phyloP scores from a whole-genome alignment of 331 rosid genomes.

The Acacia concinna region DNA sequence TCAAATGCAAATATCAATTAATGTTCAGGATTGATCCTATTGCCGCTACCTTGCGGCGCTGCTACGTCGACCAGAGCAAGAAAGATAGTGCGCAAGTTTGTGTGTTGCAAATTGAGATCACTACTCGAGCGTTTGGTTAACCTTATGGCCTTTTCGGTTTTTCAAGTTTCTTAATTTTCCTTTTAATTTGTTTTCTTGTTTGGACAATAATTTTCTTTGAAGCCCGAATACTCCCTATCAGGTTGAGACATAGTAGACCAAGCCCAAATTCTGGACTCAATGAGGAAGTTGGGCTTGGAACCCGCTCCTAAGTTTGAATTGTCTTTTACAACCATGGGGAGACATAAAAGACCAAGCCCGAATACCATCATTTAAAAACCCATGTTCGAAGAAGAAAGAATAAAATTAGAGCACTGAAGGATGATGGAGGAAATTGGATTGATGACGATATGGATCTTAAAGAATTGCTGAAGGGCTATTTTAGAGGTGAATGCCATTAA shows the following conservation, averaged over 20 bases:
- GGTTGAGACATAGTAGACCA: not conserved
- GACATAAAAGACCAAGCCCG: too few species aligned
- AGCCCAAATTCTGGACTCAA: not conserved
- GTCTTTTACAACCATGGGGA: too few species aligned
- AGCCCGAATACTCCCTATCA: not conserved
- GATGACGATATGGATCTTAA: too few species aligned
- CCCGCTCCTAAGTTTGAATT: too few species aligned
- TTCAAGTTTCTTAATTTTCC: too few species aligned
- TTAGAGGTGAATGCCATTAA: too few species aligned
- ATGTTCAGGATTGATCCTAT: slow-evolving; percentile 16
- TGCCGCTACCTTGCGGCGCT: slow-evolving; percentile 37
- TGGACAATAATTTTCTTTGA: not conserved
- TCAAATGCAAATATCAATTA: slow-evolving; percentile 28
- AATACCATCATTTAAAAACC: too few species aligned
- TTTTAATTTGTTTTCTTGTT: not conserved
- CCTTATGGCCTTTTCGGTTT: not conserved
- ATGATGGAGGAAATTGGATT: too few species aligned
- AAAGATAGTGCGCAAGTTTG: not conserved
- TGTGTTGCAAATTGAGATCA: not conserved
- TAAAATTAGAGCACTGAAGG: too few species aligned
- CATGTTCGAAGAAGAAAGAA: too few species aligned
- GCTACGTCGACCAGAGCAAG: not conserved
- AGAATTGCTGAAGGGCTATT: too few species aligned
- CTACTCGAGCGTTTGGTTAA: not conserved
- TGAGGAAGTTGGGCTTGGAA: too few species aligned